Conservation (phyloP, 441 rosid species). For the Erodium trifolium region DNA sequence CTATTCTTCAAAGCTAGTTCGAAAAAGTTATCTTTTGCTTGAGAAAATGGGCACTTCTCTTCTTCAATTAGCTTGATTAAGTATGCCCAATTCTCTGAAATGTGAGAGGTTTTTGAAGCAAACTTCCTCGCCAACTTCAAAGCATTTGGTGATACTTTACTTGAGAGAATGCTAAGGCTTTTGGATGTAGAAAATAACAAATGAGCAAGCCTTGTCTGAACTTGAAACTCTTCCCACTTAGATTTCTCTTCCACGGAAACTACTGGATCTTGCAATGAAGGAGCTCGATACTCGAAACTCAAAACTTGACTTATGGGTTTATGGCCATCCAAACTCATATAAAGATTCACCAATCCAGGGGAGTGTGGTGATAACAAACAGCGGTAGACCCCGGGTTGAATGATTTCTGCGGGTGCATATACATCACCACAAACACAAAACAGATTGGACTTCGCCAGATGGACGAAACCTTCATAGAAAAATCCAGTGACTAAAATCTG, state of each 20-base stretch:
- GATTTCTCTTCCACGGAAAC: constrained; percentile 42
- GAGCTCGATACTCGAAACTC: constrained; percentile 62
- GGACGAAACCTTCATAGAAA: constrained; percentile 51
- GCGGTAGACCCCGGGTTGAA: constrained; percentile 85
- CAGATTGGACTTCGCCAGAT: constrained; percentile 53
- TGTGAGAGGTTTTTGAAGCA: constrained; percentile 39
- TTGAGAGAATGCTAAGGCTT: constrained; percentile 45
- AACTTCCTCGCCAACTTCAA: constrained; percentile 71
- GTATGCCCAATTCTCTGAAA: constrained; percentile 53
- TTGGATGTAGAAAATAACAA: constrained; percentile 70
- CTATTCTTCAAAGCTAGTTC: constrained; percentile 69
- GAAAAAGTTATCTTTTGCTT: constrained; percentile 61
- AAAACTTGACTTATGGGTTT: constrained; percentile 72
- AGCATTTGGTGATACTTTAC: constrained; percentile 42
- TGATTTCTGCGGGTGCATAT: constrained; percentile 49
- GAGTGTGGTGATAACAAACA: constrained; percentile 62
- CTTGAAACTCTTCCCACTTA: constrained; percentile 65
- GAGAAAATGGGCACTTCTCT: constrained; percentile 37
- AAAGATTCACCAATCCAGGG: constrained; percentile 62
- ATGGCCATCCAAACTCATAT: constrained; percentile 69
- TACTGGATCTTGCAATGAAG: constrained; percentile 25
- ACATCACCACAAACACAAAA: constrained; percentile 72
- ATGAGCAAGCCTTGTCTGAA: constrained; percentile 71
- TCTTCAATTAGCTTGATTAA: constrained; percentile 56
- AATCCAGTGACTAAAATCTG: constrained; percentile 85